These are phyloP conservation scores for Stachybotrys echinatus DNA, from an alignment of 2,329 filamentous ascomycete genomes.

Conservation along the genomic window DNA sequence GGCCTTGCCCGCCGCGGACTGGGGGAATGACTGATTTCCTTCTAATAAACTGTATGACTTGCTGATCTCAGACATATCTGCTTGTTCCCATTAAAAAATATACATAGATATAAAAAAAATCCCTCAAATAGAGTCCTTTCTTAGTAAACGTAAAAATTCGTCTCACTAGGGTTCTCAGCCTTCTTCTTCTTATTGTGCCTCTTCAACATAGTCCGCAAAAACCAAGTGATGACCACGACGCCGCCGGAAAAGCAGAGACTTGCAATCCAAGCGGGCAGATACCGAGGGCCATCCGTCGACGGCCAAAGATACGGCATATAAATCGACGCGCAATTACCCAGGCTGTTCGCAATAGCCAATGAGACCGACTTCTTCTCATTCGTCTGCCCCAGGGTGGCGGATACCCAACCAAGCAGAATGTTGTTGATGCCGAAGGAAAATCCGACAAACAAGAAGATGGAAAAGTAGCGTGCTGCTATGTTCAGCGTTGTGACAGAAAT, in stretches of 20 bases:
- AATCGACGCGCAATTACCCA: constrained; percentile 12
- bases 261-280: constrained; percentile 6
- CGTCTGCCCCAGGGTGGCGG: constrained; percentile 29
- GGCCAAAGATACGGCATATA: constrained; percentile 14
- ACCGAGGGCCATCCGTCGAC: constrained; percentile 6
- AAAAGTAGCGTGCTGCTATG: neutral
- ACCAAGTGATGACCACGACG: neutral
- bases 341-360: constrained; percentile 12
- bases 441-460: constrained; percentile 21
- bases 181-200: neutral
- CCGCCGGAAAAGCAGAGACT: constrained; percentile 1
- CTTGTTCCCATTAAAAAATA: no score
- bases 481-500: neutral
- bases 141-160: constrained; percentile 1
- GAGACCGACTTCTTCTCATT: constrained; percentile 34
- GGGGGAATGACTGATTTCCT: no score
- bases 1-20: no score
- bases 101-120: no score
- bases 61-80: no score
- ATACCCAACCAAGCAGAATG: constrained; percentile 31
- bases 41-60: no score
- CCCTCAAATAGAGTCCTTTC: no score
- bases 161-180: neutral
- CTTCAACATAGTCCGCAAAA: neutral
- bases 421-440: constrained; percentile 29